Evolutionary conservation across 805 yeast species (phyloP), one percentile per base, ranked within the genome.

Genomic region (Yamadazyma phyllophila): DNA sequence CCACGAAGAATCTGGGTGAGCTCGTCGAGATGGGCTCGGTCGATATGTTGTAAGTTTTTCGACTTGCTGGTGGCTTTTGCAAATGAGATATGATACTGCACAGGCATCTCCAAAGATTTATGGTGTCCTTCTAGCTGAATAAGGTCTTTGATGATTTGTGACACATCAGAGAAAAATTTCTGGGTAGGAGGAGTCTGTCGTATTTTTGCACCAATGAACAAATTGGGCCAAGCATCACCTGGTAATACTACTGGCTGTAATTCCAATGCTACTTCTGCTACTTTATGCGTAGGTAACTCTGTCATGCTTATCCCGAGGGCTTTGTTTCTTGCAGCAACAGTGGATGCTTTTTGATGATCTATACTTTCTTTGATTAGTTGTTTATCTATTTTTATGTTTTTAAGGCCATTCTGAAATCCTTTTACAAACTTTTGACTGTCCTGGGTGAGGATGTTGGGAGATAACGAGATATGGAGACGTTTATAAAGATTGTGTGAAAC

Each of bases 151-250:
- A 13, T 33, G 17, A 24, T 30, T 7, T n/a, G 5, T 3, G n/a
- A 9, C 12, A 49, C 12, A 7, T 27, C 44, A 2, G 30, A 14
- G 30, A 49, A 44, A 8, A 50, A 39, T 17, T 26, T 8, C 10
- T 8, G 13, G 10, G 47, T 36, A 7, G 16, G 20, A n/a, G 34
- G 36, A 8, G 34, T 26, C 27, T 41, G 12, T 13, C 35, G 26
- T 3, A 50, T 34, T 5, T 7, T 20, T 12, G 36, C 32, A 10
- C 24, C 42, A 6, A 47, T 8, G 26, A 49, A 49, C 7, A 46
- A 7, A 32, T 35, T 13, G 5, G 26, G 15, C 2, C 45, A 26
- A 2, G 47, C 14, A 8, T 27, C 15, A 32, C 50, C 46, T 10
- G 39, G 26, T 6, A 41, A 17, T 1, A 49, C 14, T 8, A 14